phyloP scores from a whole-genome alignment of 1,284 basidiomycete species.

The Cutaneotrichosporon sp. region DNA sequence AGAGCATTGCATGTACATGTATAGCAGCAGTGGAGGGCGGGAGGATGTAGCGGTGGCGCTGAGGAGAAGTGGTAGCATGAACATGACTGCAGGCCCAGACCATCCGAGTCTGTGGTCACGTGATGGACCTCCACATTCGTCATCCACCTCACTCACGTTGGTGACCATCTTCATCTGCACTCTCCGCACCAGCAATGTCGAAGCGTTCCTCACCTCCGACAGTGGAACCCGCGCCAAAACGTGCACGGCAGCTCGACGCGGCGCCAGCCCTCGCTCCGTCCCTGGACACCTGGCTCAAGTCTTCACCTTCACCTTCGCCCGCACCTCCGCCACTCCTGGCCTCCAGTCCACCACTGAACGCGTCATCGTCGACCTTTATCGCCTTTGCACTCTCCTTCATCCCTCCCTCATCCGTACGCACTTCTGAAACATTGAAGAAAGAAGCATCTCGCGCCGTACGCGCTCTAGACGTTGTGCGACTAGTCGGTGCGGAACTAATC shows the following conservation, averaged over 20 bases:
- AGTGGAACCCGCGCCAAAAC: constrained; percentile 7
- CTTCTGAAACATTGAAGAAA: constrained; percentile 31
- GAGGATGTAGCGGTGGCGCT: too few relatives aligned
- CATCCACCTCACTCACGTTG: not conserved
- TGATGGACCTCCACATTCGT: constrained; percentile 2
- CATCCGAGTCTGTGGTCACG: not conserved
- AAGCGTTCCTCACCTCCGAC: constrained; percentile 10
- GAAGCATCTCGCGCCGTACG: constrained; percentile 37
- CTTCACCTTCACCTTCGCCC: constrained; percentile 22
- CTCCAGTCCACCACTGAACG: constrained; percentile 40
- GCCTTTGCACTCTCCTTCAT: constrained; percentile 37
- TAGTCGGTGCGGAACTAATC: constrained; percentile 34
- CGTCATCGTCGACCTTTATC: constrained; percentile 41
- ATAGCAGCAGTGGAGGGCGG: constrained; percentile 8
- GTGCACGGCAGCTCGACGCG: constrained; percentile 16
- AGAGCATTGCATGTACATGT: constrained; percentile 32
- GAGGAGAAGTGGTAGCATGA: not conserved
- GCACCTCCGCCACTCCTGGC: constrained; percentile 26
- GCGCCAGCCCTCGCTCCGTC: constrained; percentile 18
- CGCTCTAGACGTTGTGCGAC: constrained; percentile 40
- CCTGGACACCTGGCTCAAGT: constrained; percentile 46
- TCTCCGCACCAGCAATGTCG: constrained; percentile 1
- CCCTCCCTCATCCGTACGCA: constrained; percentile 32
- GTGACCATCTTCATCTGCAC: not conserved
- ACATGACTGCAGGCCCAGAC: not conserved